Evolutionary conservation across 2,329 filamentous ascomycete genomes (phyloP).

Genomic region (Fusarium sp.): DNA sequence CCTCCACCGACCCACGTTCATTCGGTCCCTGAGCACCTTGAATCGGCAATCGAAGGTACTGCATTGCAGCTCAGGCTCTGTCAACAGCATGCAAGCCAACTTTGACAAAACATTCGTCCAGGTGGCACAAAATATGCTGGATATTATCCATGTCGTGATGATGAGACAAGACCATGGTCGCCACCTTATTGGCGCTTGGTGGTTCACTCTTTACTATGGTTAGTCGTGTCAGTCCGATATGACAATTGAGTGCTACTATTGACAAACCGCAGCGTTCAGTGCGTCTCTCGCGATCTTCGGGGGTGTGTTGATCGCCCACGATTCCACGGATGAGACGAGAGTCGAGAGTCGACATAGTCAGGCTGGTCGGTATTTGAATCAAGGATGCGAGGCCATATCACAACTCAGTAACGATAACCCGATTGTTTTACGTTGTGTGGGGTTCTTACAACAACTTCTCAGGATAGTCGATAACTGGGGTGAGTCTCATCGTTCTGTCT

Average conservation of each 20-base stretch:
- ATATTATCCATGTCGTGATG: constrained; percentile 14
- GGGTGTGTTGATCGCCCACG: constrained; percentile 3
- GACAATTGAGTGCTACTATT: accelerated
- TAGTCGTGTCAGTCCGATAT: not conserved
- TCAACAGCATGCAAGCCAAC: constrained; percentile 21
- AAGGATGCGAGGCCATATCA: not conserved
- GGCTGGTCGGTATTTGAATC: not conserved
- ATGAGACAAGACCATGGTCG: constrained; percentile 9
- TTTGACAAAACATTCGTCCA: constrained; percentile 11
- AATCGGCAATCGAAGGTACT: not conserved
- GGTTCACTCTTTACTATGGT: constrained; percentile 38
- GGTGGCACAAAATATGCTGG: constrained; percentile 17
- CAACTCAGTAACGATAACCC: not conserved
- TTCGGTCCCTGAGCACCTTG: not conserved
- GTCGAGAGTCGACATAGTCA: not conserved
- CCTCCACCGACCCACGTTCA: constrained; percentile 3
- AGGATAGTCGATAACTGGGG: constrained; percentile 2
- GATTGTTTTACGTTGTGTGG: not conserved
- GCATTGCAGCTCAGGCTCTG: not conserved
- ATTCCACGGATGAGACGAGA: not conserved
- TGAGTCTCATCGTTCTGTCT: not conserved
- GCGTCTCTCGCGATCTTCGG: constrained; percentile 25
- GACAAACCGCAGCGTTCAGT: constrained; percentile 5
- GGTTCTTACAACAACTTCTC: constrained; percentile 2
- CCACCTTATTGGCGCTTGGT: constrained; percentile 31